Evolutionary conservation across 2,329 filamentous ascomycete species (phyloP), one percentile per base, ranked within the genome.

Genomic region (Fusarium cyanostomum): DNA sequence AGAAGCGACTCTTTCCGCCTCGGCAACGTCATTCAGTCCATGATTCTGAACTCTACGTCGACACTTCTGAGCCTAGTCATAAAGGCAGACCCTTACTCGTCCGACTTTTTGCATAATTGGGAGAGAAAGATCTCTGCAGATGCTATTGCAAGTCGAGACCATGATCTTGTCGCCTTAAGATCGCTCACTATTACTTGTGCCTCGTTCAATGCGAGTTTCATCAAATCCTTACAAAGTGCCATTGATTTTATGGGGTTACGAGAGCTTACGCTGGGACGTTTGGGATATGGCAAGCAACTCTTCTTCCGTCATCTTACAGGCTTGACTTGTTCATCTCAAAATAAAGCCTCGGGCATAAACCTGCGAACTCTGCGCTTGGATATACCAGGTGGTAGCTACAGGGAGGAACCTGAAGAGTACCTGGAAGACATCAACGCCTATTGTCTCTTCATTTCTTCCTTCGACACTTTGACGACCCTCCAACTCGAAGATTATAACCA

Each of bases 371-470:
- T 71, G 8, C 31, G 6, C 0, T 1, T 71, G 2, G 5, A 56
- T 1, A 26, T 58, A 26, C 33, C 37, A 1, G 9, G 12, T 0
- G 13, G 39, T 8, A 8, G 3, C 12, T 10, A 11, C 18, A 10
- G 15, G 2, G 5, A 8, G 5, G 33, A 33, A 11, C 6, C 28
- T 0, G 59, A 52, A 1, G 24, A 54, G 7, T 42, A 31, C 5
- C 7, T 13, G 21, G 21, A 18, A 11, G 35, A 33, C 4, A 15
- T 42, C 4, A 41, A 56, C 15, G 34, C 28, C 4, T 42, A 48
- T 10, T 44, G 49, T 11, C 28, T 31, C 7, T 52, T 69, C 6
- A 30, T 71, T 1, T 57, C 59, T 5, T 62, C 64, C 11, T 71
- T 71, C 3, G 31, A 62, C 24, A 63, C 51, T 1, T 34, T 71